These are phyloP conservation scores for Mycena vitilis DNA, from an alignment of 768 basidiomycete species.

Conservation along the genomic window DNA sequence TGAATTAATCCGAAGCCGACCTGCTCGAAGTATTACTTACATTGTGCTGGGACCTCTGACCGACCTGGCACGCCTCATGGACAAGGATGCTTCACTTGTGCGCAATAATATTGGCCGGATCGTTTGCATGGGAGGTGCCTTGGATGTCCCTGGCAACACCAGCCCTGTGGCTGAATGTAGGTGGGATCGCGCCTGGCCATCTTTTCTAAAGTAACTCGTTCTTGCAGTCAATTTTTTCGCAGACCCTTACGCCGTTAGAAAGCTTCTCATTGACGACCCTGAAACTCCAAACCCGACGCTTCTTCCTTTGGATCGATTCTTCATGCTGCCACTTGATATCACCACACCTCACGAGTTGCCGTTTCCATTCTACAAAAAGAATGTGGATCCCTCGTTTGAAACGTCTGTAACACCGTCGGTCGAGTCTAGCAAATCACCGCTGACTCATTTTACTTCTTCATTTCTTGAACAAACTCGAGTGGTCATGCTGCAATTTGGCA, in stretches of 20 bases:
- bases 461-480: conserved; percentile 81
- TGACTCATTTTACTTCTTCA: conserved; percentile 83
- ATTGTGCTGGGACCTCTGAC: conserved; percentile 83
- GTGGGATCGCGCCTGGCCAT: conserved; percentile 39
- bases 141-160: conserved; percentile 93
- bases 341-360: conserved; percentile 85
- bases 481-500: conserved; percentile 83
- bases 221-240: conserved; percentile 84
- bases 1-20: conserved; percentile 63
- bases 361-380: conserved; percentile 68
- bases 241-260: conserved; percentile 85
- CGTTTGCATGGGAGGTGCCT: conserved; percentile 92
- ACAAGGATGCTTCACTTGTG: conserved; percentile 63
- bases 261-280: conserved; percentile 60
- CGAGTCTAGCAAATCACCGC: conserved; percentile 60
- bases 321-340: conserved; percentile 83
- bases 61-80: conserved; percentile 78
- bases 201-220: conserved; percentile 11
- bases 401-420: conserved; percentile 62
- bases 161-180: conserved; percentile 86
- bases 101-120: conserved; percentile 75
- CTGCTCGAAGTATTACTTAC: conserved; percentile 71
- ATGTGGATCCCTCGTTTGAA: conserved; percentile 73
- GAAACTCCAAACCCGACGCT: conserved; percentile 50
- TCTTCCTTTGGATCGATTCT: conserved; percentile 73